These are phyloP conservation scores for Sphenostylis stenocarpa DNA, from an alignment of 306 rosid genomes.

Conservation along the genomic window DNA sequence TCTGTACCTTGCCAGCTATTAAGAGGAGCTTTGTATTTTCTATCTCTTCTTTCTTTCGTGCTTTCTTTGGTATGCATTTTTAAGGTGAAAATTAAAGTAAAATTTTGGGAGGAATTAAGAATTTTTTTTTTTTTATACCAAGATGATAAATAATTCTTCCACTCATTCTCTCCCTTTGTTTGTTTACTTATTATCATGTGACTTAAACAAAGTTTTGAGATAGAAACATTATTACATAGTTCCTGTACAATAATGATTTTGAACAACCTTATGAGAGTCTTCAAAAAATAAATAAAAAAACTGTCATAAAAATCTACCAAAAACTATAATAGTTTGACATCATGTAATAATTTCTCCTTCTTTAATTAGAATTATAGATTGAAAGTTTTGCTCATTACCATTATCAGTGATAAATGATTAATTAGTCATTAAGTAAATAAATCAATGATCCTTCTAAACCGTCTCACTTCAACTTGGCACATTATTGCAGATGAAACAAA, in stretches of 20 bases:
- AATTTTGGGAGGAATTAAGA: background rate
- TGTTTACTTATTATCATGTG: background rate
- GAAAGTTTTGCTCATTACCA: constrained; percentile 9
- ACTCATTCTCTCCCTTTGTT: background rate
- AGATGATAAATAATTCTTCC: background rate
- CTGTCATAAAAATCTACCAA: background rate
- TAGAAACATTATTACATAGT: background rate
- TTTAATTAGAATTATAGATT: background rate
- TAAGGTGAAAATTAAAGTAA: background rate
- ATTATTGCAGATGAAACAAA: constrained; percentile 17
- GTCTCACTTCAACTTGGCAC: constrained; percentile 5
- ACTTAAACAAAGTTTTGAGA: background rate
- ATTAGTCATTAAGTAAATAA: constrained; percentile 8
- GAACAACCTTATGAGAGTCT: too few relatives aligned
- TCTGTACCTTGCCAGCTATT: constrained; percentile 8
- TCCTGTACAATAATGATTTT: too few relatives aligned
- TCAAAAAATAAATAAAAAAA: too few relatives aligned
- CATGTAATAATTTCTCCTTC: background rate
- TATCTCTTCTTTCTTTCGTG: background rate
- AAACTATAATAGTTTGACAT: too few relatives aligned
- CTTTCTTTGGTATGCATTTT: background rate
- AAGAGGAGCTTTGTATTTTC: background rate
- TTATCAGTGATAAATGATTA: background rate
- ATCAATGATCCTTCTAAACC: background rate
- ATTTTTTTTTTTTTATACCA: too few relatives aligned